phyloP scores from a whole-genome alignment of 1,139 yeast species.

The Geotrichum carabidarum region DNA sequence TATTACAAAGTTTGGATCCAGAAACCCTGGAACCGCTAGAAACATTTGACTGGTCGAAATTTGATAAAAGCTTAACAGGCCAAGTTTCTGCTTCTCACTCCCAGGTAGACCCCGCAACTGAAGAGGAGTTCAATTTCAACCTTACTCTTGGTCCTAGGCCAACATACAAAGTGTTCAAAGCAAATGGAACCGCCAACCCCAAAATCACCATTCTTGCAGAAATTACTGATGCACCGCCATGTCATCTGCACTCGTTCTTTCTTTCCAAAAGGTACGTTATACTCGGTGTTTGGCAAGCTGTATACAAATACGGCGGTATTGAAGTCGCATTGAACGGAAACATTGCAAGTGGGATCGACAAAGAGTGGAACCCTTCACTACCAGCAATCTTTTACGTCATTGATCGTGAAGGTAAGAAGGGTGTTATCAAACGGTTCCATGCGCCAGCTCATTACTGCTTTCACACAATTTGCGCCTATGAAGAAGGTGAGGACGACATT shows the following conservation, averaged over 20 bases:
- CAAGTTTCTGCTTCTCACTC: slow-evolving; percentile 22
- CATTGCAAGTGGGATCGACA: slow-evolving; percentile 18
- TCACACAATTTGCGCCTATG: slow-evolving; percentile 22
- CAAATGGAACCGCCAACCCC: slow-evolving; percentile 6
- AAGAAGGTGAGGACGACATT: slow-evolving; percentile 23
- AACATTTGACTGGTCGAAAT: slow-evolving; percentile 17
- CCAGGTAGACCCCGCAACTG: slow-evolving; percentile 19
- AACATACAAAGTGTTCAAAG: slow-evolving; percentile 20
- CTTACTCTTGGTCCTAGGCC: slow-evolving; percentile 18
- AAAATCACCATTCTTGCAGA: slow-evolving; percentile 18
- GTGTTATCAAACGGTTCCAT: slow-evolving; percentile 12
- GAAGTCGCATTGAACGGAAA: slow-evolving; percentile 17
- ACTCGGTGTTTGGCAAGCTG: slow-evolving; percentile 23
- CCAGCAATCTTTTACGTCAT: slow-evolving; percentile 20
- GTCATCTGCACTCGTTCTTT: slow-evolving; percentile 22
- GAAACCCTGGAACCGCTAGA: slow-evolving; percentile 21
- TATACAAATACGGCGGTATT: slow-evolving; percentile 18
- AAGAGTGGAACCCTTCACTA: slow-evolving; percentile 19
- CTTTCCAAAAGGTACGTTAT: slow-evolving; percentile 21
- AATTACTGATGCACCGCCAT: slow-evolving; percentile 18
- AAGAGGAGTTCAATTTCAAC: slow-evolving; percentile 22
- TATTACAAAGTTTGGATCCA: slow-evolving; percentile 16
- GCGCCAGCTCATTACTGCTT: slow-evolving; percentile 22
- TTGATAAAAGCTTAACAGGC: slow-evolving; percentile 17
- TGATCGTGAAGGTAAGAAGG: slow-evolving; percentile 19